Evolutionary conservation across 495 filamentous ascomycete genomes (phyloP).

Genomic region (Podospora sp.): DNA sequence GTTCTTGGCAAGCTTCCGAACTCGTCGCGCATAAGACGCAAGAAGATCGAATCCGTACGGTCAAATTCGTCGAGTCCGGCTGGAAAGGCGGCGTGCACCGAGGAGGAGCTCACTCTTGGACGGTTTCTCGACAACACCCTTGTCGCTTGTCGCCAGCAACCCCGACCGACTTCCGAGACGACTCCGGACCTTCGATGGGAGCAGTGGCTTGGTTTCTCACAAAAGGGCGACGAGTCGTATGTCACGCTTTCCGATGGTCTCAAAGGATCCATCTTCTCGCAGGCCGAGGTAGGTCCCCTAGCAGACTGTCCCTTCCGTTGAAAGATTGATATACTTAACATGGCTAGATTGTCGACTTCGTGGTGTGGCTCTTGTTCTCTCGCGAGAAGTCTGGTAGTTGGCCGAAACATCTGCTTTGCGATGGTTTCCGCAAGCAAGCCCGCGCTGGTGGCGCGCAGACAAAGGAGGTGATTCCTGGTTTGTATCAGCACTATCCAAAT

Average conservation of each 20-base stretch:
- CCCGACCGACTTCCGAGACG: slow-evolving; percentile 23
- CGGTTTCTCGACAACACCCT: slow-evolving; percentile 68
- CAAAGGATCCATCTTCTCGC: slow-evolving; percentile 44
- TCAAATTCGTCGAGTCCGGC: slow-evolving; percentile 24
- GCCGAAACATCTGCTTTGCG: slow-evolving; percentile 73
- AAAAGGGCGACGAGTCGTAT: slow-evolving; percentile 56
- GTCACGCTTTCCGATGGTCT: slow-evolving; percentile 55
- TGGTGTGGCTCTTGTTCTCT: slow-evolving; percentile 74
- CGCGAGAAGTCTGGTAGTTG: slow-evolving; percentile 51
- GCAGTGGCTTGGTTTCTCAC: slow-evolving; percentile 69
- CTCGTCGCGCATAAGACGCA: slow-evolving; percentile 48
- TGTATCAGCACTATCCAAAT: slow-evolving; percentile 64
- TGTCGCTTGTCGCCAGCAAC: slow-evolving; percentile 52
- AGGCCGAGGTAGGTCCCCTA: slow-evolving; percentile 60
- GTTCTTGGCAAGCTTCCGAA: slow-evolving; percentile 55
- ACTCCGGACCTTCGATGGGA: slow-evolving; percentile 49
- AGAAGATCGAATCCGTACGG: slow-evolving; percentile 51
- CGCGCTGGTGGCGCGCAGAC: slow-evolving; percentile 11
- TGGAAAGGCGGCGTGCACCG: slow-evolving; percentile 26
- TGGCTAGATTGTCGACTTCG: slow-evolving; percentile 78
- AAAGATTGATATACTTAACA: slow-evolving; percentile 5
- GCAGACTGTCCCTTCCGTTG: neutral
- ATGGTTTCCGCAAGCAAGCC: slow-evolving; percentile 63
- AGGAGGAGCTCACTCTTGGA: slow-evolving; percentile 48
- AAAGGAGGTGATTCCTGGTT: slow-evolving; percentile 45